These are phyloP conservation scores for Sporothrix globosa DNA, from an alignment of 2,329 filamentous ascomycete species.

Conservation along the genomic window DNA sequence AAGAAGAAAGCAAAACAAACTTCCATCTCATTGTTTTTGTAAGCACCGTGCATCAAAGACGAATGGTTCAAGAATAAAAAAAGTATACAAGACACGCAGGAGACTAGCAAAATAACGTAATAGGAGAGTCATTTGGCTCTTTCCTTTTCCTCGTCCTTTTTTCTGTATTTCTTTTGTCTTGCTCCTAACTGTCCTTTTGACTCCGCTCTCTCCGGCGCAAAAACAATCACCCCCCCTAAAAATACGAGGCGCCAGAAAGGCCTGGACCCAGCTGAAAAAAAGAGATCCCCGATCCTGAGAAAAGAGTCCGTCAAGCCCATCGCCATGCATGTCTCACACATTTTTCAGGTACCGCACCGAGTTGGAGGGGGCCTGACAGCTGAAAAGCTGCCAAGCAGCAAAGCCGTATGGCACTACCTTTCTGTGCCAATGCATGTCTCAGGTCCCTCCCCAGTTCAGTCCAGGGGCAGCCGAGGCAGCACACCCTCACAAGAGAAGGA, in stretches of 20 bases:
- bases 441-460: background rate
- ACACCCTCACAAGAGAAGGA: background rate
- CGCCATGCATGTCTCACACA: constrained; percentile 12
- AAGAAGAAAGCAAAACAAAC: background rate
- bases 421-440: constrained; percentile 7
- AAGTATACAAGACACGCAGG: background rate
- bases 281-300: background rate
- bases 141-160: background rate
- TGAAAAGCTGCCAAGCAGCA: too few relatives aligned
- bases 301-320: background rate
- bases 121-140: background rate
- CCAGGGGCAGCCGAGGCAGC: constrained; percentile 18
- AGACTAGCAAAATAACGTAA: background rate
- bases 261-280: constrained; percentile 6
- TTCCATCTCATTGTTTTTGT: too few relatives aligned
- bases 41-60: background rate
- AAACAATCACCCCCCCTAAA: too few relatives aligned
- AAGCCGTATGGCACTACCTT: too few relatives aligned
- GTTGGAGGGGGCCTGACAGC: too few relatives aligned
- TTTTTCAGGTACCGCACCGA: background rate
- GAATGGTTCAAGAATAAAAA: too few relatives aligned
- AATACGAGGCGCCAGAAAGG: background rate
- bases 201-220: background rate
- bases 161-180: background rate
- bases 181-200: background rate